Base-by-base conservation (phyloP, 164 flowering plant genomes). In the Magnolia officinalis region DNA sequence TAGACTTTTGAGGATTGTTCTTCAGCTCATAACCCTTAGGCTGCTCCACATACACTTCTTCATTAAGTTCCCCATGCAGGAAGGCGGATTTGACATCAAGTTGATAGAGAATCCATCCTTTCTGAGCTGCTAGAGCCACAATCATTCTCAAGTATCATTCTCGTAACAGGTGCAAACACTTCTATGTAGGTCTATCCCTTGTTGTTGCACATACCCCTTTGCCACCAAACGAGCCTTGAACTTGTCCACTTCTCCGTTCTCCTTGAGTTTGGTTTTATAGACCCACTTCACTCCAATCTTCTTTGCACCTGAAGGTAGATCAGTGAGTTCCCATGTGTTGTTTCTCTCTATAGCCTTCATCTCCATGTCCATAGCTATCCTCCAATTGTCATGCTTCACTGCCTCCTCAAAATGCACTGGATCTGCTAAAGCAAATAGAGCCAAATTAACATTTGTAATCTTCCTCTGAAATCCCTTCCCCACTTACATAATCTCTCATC, bases 341-440 rank as follows among this genome's bases (percentile, higher is more conserved):
- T 55, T 52, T 52, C 66, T 52, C 59, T 52, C 59, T 52, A 52
- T 52, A 52, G 59, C 59, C 59, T 52, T 52, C 59, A 52, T 58
- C 74, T 50, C 74, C 23, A 26, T 55, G 6, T 72, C 74, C 74
- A 72, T 72, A 51, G 59, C 73, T 51, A 51, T 51, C 24, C 73
- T 51, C 73, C 70, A 67, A 8, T 67, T 67, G 31, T 21, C 31
- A 67, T 51, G 59, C 63, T 71, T 50, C 21, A 51, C 74, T 24
- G 65, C 74, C 19, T 72, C 74, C 49, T 72, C 74, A 72, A 72
- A 72, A 72, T 51, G 29, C 61, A 71, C 11, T 71, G 73, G 61
- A 71, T 71, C 23, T 50, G 61, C 63, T 1, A 1, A 23, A 23
- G 24, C 24, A 23, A 23, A 23, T 23, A 23, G 24, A 23, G 24